Evolutionary conservation across 768 basidiomycete genomes (phyloP), one percentile per base, ranked within the genome.

Genomic region (Pisolithus orientalis): DNA sequence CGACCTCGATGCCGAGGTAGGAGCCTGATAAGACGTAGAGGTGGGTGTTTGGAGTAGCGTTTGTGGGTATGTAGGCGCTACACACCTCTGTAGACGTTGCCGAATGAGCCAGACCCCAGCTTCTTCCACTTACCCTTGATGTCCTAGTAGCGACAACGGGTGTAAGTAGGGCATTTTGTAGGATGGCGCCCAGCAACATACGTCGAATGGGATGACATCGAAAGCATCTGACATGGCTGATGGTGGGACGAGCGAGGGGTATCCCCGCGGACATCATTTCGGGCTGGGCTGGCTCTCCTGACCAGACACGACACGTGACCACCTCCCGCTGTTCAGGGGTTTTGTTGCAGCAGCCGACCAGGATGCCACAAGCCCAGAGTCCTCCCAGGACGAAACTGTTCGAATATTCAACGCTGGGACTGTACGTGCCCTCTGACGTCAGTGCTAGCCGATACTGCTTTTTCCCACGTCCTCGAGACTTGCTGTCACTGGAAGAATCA

Each of bases 1-100:
- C 94, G 34, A 96, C 89, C 57, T 96, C 90, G 58, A 96, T 90
- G 7, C 96, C 96, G 34, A 99, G 85, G 72, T 99, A 99, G 28
- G 71, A 80, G 2, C 87, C 92, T 90, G 60, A n/a, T 14, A 39
- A 28, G 6, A 31, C 11, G 44, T 27, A 64, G 42, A 62, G 51
- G 17, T 47, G n/a, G 21, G 46, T 10, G 10, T 24, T 16, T 47
- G 28, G 11, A 40, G 14, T 4, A 8, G 21, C 8, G 11, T 40
- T 32, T 21, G 21, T 21, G 21, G 21, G 60, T 57, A n/a, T 55
- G 54, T 64, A 52, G 13, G 9, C 7, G 56, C 69, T 47, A 42
- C 87, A 21, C 21, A 21, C 21, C 21, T 21, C 21, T 21, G 21
- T 87, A 94, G 52, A 95, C 92, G 59, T 90, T 88, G 8, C 92